A percentile compares a stretch with the other conserved stretches of the same genome.
Conservation (phyloP, 495 filamentous ascomycete genomes). For the Trypethelium eluteriae region DNA sequence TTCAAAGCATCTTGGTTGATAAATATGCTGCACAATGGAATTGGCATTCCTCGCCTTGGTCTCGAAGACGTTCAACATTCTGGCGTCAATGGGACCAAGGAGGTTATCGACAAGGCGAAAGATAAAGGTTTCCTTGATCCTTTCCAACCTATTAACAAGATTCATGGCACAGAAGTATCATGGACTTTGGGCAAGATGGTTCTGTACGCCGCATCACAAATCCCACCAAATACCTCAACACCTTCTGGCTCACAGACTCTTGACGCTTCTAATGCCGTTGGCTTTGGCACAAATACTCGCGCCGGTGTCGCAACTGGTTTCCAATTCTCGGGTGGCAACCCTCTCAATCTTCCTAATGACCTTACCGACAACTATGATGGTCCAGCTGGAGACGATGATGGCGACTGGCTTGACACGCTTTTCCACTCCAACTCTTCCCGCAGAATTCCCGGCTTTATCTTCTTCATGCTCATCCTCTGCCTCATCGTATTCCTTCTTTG, state of each 20-base stretch:
- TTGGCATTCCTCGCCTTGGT: slow-evolving; percentile 85
- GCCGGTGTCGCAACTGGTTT: slow-evolving; percentile 65
- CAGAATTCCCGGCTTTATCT: slow-evolving; percentile 62
- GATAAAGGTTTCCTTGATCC: slow-evolving; percentile 78
- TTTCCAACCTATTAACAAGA: slow-evolving; percentile 91
- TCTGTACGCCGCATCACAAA: slow-evolving; percentile 87
- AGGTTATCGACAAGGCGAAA: slow-evolving; percentile 59
- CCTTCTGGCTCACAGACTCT: slow-evolving; percentile 36
- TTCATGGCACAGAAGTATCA: slow-evolving; percentile 86
- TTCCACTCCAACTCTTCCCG: slow-evolving; percentile 53
- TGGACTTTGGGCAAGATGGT: slow-evolving; percentile 98
- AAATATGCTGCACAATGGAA: slow-evolving; percentile 89
- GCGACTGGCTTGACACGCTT: slow-evolving; percentile 68
- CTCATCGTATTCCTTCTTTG: slow-evolving; percentile 59
- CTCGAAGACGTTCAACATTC: slow-evolving; percentile 52
- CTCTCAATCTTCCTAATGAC: slow-evolving; percentile 37
- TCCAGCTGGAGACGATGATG: slow-evolving; percentile 42
- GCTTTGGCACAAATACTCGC: slow-evolving; percentile 75
- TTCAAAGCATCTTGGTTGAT: slow-evolving; percentile 99
- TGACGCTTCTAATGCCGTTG: slow-evolving; percentile 62
- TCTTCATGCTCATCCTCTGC: slow-evolving; percentile 66
- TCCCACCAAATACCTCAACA: slow-evolving; percentile 40
- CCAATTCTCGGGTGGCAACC: slow-evolving; percentile 63
- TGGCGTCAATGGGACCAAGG: slow-evolving; percentile 67
- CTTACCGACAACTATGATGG: slow-evolving; percentile 39